These are phyloP conservation scores for Dactylis glomerata DNA, from an alignment of 176 grass and related monocot genomes.

Conservation along the genomic window DNA sequence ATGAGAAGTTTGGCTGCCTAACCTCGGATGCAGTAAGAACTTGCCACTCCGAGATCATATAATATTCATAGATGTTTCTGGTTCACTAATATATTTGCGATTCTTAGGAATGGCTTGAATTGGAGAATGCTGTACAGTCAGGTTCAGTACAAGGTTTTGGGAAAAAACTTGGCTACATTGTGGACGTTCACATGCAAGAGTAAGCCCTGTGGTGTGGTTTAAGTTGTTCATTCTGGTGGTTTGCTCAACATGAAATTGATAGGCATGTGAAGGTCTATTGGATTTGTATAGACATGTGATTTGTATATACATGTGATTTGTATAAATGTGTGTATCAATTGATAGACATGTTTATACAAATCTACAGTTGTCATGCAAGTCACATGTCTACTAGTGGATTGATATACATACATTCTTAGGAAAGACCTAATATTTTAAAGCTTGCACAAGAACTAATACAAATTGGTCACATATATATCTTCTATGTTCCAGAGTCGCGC, in stretches of 20 bases:
- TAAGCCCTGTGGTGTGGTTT: conserved; percentile 43
- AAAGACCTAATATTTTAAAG: too few species aligned
- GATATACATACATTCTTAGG: too few species aligned
- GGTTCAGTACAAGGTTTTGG: conserved; percentile 71
- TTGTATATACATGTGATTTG: too few species aligned
- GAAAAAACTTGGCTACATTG: conserved; percentile 69
- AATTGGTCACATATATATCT: too few species aligned
- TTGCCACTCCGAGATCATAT: conserved; percentile 15
- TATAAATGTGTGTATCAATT: too few species aligned
- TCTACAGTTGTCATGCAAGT: too few species aligned
- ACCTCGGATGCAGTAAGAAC: conserved; percentile 64
- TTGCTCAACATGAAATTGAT: neutral
- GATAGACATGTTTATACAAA: too few species aligned
- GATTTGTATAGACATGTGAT: too few species aligned
- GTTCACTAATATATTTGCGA: conserved; percentile 5
- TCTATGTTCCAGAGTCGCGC: too few species aligned
- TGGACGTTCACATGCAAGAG: conserved; percentile 81
- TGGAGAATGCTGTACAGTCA: conserved; percentile 68
- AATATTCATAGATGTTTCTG: conserved; percentile 6
- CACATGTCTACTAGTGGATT: too few species aligned
- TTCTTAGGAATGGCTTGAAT: conserved; percentile 75
- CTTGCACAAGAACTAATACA: too few species aligned
- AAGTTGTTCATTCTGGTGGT: neutral
- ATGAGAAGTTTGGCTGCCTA: conserved; percentile 79
- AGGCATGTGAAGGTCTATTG: too few species aligned